These are phyloP conservation scores for Colletotrichum abscissum DNA, from an alignment of 2,329 filamentous ascomycete species.

Conservation along the genomic window DNA sequence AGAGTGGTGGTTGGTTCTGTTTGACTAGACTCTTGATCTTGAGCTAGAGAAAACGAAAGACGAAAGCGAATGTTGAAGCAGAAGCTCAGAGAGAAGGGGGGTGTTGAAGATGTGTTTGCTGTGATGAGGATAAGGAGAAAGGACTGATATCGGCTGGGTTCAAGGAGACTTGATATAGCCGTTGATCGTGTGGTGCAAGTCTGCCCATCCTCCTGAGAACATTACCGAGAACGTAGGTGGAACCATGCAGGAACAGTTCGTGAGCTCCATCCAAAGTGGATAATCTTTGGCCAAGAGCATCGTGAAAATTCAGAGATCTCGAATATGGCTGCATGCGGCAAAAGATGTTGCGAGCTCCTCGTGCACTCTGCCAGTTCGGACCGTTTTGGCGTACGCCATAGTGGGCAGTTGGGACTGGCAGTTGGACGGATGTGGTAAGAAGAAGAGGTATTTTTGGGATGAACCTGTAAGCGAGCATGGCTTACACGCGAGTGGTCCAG, in stretches of 20 bases:
- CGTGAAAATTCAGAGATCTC: background rate
- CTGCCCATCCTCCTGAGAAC: background rate
- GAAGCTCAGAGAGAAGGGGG: background rate
- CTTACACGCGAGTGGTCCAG: background rate
- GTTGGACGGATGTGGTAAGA: background rate
- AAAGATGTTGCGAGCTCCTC: background rate
- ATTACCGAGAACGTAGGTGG: background rate
- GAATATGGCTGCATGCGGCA: background rate
- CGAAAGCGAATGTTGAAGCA: conserved; percentile 2
- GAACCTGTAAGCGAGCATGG: background rate
- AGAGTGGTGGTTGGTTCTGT: background rate
- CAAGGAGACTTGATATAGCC: background rate
- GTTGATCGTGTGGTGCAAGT: background rate
- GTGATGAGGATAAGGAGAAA: background rate
- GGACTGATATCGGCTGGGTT: background rate
- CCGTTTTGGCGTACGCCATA: conserved; percentile 1
- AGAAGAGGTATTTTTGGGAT: background rate
- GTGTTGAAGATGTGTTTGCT: background rate
- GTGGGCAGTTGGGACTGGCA: background rate
- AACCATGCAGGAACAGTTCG: too few relatives aligned
- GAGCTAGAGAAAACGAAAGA: background rate
- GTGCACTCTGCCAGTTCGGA: background rate
- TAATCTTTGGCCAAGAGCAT: background rate
- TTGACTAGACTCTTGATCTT: too few relatives aligned
- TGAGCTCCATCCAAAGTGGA: background rate